Base-by-base conservation (phyloP, 148 eudicot species). In the Amaranthus palmeri region DNA sequence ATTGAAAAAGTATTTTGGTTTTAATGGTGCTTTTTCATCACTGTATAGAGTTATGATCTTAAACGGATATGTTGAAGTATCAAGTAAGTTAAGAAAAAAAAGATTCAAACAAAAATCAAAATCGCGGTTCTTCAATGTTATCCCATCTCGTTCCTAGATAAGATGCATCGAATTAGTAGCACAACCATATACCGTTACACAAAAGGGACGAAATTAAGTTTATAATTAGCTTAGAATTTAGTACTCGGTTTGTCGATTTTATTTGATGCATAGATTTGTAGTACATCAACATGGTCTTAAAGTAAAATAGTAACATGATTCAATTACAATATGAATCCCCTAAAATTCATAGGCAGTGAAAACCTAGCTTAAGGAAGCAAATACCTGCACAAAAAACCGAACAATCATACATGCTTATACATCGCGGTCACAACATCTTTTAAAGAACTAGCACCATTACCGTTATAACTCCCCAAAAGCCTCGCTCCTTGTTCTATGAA, bases 361-460 rank as follows among this genome's bases (percentile, higher is more conserved):
- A 42, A 59, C 13, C 12, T 3, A 60, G 54, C 11, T 64, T 3
- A 49, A 66, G 49, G 64, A 48, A 57, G 65, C 2, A 44, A 59
- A 55, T 78, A 73, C 73, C 77, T 78, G 65, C 70, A 55, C 8
- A 69, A 17, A 25, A 56, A 18, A 40, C 63, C 11, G 54, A 69
- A 10, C 14, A 18, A 25, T 61, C 71, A 76, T 76, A 78, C 86
- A 73, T 57, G 79, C 63, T 78, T 79, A 73, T 74, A 71, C 83
- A 80, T 77, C 8, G 83, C 76, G 51, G 80, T 81, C 70, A 80
- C 93, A 7, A 88, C 78, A 75, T 81, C 92, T 76, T 88, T 88
- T 83, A 86, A 78, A 61, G 86, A 86, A 57, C 86, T 86, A 67
- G 77, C 84, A 51, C 77, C 69, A 68, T 70, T 70, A 45, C 64